Evolutionary conservation across 1,284 basidiomycete genomes (phyloP), one percentile per base, ranked within the genome.

Genomic region (Filobasidium uniguttulatum): DNA sequence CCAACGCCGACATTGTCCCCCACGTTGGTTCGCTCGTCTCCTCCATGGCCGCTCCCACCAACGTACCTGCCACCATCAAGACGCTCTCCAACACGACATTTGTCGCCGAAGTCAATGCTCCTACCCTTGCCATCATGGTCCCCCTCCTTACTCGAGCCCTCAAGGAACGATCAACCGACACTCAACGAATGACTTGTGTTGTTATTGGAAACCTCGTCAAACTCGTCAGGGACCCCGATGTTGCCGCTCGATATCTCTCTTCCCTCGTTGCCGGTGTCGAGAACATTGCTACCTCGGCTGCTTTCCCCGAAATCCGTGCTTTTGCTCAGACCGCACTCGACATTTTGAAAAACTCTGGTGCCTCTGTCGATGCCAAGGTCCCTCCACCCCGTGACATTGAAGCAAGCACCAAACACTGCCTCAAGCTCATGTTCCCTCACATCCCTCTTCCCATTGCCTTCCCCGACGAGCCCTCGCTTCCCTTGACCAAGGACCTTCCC

Each of bases 171-270:
- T 91, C 87, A 57, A 94, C 91, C 80, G 90, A 96, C 65, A 86
- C 87, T 20, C 86, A 89, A 64, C 81, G 87, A 54, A 70, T 71
- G 69, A 71, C 69, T 48, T 89, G 93, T 54, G 84, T 98, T 49
- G 86, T 98, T 60, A 81, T 93, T 55, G 90, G 93, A 66, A 98
- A 98, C 71, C 77, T 98, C 50, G 93, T 97, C 71, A 98, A 97
- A 72, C 82, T 98, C 50, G 94, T 98, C 40, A 83, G 93, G 53
- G 82, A 94, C 62, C 86, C 87, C 4, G 82, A 79, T 56, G 79
- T 96, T 48, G 93, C 94, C 43, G 89, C 88, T 9, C 77, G 78
- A 43, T 93, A 97, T 71, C 77, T 96, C 28, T 85, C 85, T 57
- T 77, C 81, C 43, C 80, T 98, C 37, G 83, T 93, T 3, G 85